Conservation (phyloP, 2,329 filamentous ascomycete genomes). For the Sarocladiaceae sp. region DNA sequence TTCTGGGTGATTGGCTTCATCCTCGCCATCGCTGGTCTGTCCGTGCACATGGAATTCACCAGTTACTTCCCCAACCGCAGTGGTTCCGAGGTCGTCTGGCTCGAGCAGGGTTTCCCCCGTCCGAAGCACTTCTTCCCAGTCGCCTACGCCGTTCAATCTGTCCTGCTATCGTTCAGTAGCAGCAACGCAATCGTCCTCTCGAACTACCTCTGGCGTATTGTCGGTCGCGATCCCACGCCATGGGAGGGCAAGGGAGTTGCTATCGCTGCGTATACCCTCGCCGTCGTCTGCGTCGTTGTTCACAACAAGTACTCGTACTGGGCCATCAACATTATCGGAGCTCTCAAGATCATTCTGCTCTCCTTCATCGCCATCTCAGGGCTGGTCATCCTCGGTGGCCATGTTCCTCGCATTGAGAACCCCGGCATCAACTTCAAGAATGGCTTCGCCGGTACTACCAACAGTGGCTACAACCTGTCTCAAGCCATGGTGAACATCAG, state of each 20-base stretch:
- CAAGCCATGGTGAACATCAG: slow-evolving; percentile 54
- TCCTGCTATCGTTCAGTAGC: slow-evolving; percentile 61
- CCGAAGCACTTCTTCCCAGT: slow-evolving; percentile 62
- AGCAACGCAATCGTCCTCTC: slow-evolving; percentile 63
- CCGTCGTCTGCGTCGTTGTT: slow-evolving; percentile 49
- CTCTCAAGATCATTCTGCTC: slow-evolving; percentile 57
- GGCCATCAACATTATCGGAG: slow-evolving; percentile 51
- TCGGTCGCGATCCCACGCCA: slow-evolving; percentile 41
- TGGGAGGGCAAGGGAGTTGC: slow-evolving; percentile 67
- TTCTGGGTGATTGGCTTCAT: slow-evolving; percentile 63
- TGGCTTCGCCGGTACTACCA: slow-evolving; percentile 29
- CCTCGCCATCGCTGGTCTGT: slow-evolving; percentile 50
- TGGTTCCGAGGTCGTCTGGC: slow-evolving; percentile 62
- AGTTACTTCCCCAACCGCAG: slow-evolving; percentile 64
- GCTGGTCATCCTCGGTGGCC: slow-evolving; percentile 51
- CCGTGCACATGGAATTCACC: slow-evolving; percentile 60
- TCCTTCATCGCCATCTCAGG: slow-evolving; percentile 60
- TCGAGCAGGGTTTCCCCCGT: slow-evolving; percentile 63
- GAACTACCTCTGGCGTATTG: slow-evolving; percentile 58
- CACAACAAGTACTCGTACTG: slow-evolving; percentile 55
- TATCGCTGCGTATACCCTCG: slow-evolving; percentile 57
- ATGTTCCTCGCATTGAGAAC: slow-evolving; percentile 24
- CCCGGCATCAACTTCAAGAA: slow-evolving; percentile 31
- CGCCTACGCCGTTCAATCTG: slow-evolving; percentile 59
- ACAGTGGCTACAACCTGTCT: slow-evolving; percentile 31